These are phyloP conservation scores for Sugiyamaella paludigena DNA, from an alignment of 1,139 yeast genomes.

Conservation along the genomic window DNA sequence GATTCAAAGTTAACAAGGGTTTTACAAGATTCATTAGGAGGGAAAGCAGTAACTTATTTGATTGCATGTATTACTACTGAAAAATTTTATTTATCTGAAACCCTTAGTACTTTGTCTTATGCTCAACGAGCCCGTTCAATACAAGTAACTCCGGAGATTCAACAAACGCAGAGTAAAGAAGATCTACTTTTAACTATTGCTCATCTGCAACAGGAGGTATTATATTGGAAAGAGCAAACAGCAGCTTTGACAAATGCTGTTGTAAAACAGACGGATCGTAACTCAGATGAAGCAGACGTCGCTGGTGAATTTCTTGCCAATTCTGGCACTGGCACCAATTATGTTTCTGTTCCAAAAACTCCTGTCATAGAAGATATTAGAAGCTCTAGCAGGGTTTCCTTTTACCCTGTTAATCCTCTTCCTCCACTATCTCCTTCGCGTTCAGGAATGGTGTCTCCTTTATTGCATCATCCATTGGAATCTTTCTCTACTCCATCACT, in stretches of 20 bases:
- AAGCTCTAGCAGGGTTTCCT: too few species aligned
- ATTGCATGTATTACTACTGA: slow-evolving; percentile 74
- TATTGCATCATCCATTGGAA: too few species aligned
- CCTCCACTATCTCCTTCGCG: too few species aligned
- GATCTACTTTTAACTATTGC: slow-evolving; percentile 24
- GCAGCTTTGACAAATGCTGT: background rate
- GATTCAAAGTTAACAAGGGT: slow-evolving; percentile 77
- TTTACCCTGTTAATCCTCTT: too few species aligned
- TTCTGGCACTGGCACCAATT: too few species aligned
- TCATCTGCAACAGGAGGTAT: slow-evolving; percentile 25
- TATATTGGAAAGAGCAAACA: slow-evolving; percentile 19
- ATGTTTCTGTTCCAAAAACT: too few species aligned
- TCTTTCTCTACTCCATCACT: too few species aligned
- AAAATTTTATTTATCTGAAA: slow-evolving; percentile 58
- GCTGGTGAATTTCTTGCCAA: too few species aligned
- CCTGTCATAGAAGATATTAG: too few species aligned
- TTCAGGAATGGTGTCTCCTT: too few species aligned
- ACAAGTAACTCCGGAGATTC: slow-evolving; percentile 30
- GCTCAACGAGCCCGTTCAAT: slow-evolving; percentile 58
- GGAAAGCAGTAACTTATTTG: slow-evolving; percentile 71
- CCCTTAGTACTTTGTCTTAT: slow-evolving; percentile 74
- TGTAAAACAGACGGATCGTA: background rate
- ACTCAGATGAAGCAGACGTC: background rate
- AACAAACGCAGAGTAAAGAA: slow-evolving; percentile 22
- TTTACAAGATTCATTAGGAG: slow-evolving; percentile 78